A percentile compares a stretch with the other conserved stretches of the same genome.
Conservation (phyloP, 1,284 basidiomycete genomes). For the Cutaneotrichosporon daszewskae region DNA sequence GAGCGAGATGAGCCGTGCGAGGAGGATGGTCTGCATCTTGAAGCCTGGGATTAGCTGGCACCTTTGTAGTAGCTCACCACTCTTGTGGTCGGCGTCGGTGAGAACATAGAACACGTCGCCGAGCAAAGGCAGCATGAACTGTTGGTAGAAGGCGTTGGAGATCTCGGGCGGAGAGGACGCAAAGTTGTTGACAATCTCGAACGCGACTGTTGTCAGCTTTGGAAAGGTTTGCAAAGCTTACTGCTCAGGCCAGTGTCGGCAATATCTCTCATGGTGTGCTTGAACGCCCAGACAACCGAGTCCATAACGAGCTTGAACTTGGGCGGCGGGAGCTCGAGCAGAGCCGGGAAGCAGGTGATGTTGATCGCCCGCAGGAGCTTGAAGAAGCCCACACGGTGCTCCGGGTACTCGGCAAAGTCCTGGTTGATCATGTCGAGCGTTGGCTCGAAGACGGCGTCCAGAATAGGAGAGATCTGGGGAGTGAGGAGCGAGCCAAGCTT, state of each 20-base stretch:
- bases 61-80: slow-evolving; percentile 51
- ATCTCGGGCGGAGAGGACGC: slow-evolving; percentile 71
- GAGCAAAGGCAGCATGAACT: slow-evolving; percentile 87
- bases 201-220: slow-evolving; percentile 57
- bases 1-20: slow-evolving; percentile 89
- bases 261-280: slow-evolving; percentile 99
- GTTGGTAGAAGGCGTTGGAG: slow-evolving; percentile 77
- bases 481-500: slow-evolving; percentile 80
- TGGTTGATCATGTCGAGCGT: slow-evolving; percentile 99
- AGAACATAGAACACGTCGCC: slow-evolving; percentile 98
- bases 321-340: slow-evolving; percentile 77
- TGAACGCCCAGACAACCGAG: slow-evolving; percentile 98
- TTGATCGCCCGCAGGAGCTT: slow-evolving; percentile 92
- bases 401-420: slow-evolving; percentile 96
- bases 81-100: slow-evolving; percentile 98
- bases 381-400: slow-evolving; percentile 97
- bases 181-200: slow-evolving; percentile 96
- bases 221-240: not conserved
- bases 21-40: slow-evolving; percentile 81
- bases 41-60: slow-evolving; percentile 54
- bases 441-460: slow-evolving; percentile 96
- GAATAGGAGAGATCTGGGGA: slow-evolving; percentile 90
- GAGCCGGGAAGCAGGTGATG: slow-evolving; percentile 88
- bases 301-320: slow-evolving; percentile 99
- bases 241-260: slow-evolving; percentile 87